Evolutionary conservation across 106 monocot genomes (phyloP), one percentile per base, ranked within the genome.

Genomic region (Vanilla planifolia): DNA sequence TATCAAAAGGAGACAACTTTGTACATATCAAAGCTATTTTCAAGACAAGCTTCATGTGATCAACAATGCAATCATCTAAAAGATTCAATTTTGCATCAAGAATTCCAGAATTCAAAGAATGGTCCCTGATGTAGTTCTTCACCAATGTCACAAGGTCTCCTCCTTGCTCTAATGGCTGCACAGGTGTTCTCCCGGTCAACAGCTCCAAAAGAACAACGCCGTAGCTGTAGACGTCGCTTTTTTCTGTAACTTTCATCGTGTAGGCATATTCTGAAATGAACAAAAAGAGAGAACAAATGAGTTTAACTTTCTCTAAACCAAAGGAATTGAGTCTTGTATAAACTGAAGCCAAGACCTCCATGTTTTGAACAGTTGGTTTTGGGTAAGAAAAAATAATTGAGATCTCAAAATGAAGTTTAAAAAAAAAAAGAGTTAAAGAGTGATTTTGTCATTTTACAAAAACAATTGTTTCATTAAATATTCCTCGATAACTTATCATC

Each of bases 241-340:
- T 96, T 64, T 96, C 95, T 2, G 90, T 96, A 25, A 90, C 95
- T 61, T 96, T 96, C 95, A 96, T 90, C n/a, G 95, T 96, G 65
- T 90, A 96, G 10, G 95, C 95, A 60, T 96, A 96, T 72, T 96
- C 95, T 96, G 83, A 59, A 24, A 63, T 14, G 43, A 52, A 55
- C 42, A 73, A 25, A 7, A n/a, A 24, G 15, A 3, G 48, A 25
- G 25, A 48, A 48, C 0, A 39, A 39, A 6, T 39, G 39, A 39
- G 39, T 4, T 6, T 39, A 39, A 39, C 5, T 4, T 6, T 39
- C 10, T 10, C 10, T 39, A 10, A 39, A 39, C 10, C 10, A n/a
- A n/a, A n/a, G n/a, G n/a, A n/a, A n/a, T n/a, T n/a, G n/a, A n/a
- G n/a, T n/a, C n/a, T n/a, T n/a, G n/a, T n/a, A n/a, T n/a, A n/a